Conservation (phyloP, 345 rosid genomes). For the Boechera divaricarpa region DNA sequence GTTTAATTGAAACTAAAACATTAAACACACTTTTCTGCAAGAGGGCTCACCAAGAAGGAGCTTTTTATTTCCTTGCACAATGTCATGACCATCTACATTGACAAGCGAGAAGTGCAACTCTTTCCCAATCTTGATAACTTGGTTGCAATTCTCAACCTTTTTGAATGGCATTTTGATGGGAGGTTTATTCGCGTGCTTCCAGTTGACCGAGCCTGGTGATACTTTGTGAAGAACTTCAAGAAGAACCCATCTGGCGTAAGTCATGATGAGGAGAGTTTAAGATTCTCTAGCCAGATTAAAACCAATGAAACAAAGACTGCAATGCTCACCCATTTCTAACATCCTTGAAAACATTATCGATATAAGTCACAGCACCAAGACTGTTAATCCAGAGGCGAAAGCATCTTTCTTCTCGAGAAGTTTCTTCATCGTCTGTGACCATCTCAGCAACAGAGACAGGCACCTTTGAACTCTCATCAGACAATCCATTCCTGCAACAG, state of each 20-base stretch:
- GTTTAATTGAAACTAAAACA: neutral
- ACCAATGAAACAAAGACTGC: neutral
- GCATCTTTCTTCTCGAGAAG: constrained; percentile 88
- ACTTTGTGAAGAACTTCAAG: constrained; percentile 83
- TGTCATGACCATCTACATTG: constrained; percentile 85
- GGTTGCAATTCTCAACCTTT: constrained; percentile 91
- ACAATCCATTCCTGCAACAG: constrained; percentile 71
- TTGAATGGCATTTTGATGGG: constrained; percentile 95
- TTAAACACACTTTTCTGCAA: neutral
- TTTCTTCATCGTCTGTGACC: constrained; percentile 83
- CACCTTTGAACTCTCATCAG: constrained; percentile 56
- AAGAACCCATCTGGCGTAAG: constrained; percentile 73
- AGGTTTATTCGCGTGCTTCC: constrained; percentile 86
- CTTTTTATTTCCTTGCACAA: constrained; percentile 92
- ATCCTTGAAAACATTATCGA: constrained; percentile 83
- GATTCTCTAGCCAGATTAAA: neutral
- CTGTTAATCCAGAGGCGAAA: constrained; percentile 93
- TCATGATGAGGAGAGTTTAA: neutral
- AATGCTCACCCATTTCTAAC: constrained; percentile 78
- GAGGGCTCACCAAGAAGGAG: constrained; percentile 63
- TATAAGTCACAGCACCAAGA: constrained; percentile 68
- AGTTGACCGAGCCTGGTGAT: constrained; percentile 70
- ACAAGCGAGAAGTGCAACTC: constrained; percentile 79
- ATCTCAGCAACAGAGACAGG: constrained; percentile 63
- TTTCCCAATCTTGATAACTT: constrained; percentile 79